Evolutionary conservation across 2,329 filamentous ascomycete species (phyloP).

Genomic region (Xylariaceae sp.): DNA sequence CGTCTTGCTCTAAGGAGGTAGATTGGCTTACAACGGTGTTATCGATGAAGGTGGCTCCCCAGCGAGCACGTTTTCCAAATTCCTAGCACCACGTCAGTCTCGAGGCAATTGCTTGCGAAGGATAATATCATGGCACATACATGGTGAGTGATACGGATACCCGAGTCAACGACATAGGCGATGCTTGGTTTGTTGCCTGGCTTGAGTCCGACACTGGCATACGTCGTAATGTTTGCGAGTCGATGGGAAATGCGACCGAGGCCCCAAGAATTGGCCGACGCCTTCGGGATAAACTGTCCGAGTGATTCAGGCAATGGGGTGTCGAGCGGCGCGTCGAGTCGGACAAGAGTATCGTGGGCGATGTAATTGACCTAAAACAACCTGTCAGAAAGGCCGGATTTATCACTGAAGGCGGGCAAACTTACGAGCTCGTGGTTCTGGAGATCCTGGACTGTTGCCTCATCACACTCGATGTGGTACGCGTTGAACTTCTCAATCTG

Average conservation of each 20-base stretch:
- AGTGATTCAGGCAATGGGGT: not conserved
- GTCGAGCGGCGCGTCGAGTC: slow-evolving; percentile 9
- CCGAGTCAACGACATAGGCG: slow-evolving; percentile 28
- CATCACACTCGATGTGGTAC: slow-evolving; percentile 28
- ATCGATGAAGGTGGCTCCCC: slow-evolving; percentile 26
- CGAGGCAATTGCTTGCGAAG: not conserved
- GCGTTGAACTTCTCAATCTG: slow-evolving; percentile 23
- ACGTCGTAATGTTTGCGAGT: slow-evolving; percentile 15
- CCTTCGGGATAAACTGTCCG: not conserved
- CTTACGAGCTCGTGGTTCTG: slow-evolving; percentile 21
- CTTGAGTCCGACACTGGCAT: slow-evolving; percentile 15
- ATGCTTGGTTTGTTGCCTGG: slow-evolving; percentile 17
- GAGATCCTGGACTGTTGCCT: slow-evolving; percentile 21
- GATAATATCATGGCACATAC: slow-evolving; percentile 6
- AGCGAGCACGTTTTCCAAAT: slow-evolving; percentile 27
- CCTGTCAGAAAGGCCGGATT: slow-evolving; percentile 8
- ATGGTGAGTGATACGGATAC: slow-evolving; percentile 26
- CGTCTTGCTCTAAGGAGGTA: not conserved
- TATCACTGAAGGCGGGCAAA: not conserved
- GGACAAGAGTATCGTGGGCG: slow-evolving; percentile 21
- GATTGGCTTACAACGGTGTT: slow-evolving; percentile 18
- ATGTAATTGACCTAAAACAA: slow-evolving; percentile 25
- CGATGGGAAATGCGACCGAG: slow-evolving; percentile 29
- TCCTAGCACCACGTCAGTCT: slow-evolving; percentile 19
- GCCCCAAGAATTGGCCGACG: slow-evolving; percentile 20